These are phyloP conservation scores for Protomyces lactucae-debilis DNA, from an alignment of 1,139 yeast species.

Conservation along the genomic window DNA sequence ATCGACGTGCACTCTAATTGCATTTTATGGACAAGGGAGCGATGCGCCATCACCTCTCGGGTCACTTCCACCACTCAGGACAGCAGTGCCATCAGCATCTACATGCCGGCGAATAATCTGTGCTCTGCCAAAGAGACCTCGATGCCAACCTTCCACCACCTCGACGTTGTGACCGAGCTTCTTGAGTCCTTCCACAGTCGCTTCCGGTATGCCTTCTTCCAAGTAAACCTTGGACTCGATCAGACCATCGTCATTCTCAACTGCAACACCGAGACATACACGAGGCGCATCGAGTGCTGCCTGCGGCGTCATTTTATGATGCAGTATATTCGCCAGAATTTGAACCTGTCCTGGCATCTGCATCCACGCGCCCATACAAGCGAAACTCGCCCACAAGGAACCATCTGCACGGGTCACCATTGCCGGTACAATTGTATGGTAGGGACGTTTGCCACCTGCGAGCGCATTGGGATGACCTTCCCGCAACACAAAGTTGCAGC, in stretches of 20 bases:
- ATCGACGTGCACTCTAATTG: constrained; percentile 32
- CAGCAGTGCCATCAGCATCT: constrained; percentile 40
- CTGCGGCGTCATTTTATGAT: constrained; percentile 67
- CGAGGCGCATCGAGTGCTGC: constrained; percentile 74
- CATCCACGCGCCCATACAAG: constrained; percentile 85
- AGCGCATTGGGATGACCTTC: constrained; percentile 56
- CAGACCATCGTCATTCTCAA: constrained; percentile 43
- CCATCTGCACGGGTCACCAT: constrained; percentile 50
- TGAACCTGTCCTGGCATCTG: constrained; percentile 86
- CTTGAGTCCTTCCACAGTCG: constrained; percentile 46
- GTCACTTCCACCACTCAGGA: constrained; percentile 71
- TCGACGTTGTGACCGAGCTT: constrained; percentile 56
- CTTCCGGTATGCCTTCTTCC: constrained; percentile 58
- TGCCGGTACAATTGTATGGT: constrained; percentile 82
- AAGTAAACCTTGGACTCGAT: constrained; percentile 54
- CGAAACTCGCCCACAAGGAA: constrained; percentile 61
- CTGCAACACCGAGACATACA: constrained; percentile 55
- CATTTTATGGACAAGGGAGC: constrained; percentile 44
- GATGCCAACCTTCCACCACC: constrained; percentile 46
- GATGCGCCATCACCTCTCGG: constrained; percentile 79
- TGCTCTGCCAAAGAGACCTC: constrained; percentile 50
- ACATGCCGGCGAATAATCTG: constrained; percentile 55
- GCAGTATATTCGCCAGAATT: constrained; percentile 60
- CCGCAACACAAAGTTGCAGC: constrained; percentile 64
- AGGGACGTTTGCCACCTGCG: constrained; percentile 69